Evolutionary conservation across 805 yeast genomes (phyloP), one percentile per base, ranked within the genome.

Genomic region (Candida sanyiensis): DNA sequence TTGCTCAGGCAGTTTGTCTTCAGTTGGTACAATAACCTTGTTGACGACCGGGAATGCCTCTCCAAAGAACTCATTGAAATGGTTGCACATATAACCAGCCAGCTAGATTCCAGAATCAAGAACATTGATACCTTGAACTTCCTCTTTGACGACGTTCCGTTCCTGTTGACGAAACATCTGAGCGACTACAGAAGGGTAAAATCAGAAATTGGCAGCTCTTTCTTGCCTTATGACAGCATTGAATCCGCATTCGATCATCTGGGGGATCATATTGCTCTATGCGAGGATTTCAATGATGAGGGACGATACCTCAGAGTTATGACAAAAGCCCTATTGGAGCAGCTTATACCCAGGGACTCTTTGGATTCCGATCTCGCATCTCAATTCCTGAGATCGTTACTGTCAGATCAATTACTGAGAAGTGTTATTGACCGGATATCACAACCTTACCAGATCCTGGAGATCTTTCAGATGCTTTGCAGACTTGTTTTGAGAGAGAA

Each of bases 401-500:
- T 73, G 11, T 60, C 65, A 18, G 77, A 72, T 32, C 46, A 73
- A 30, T 58, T 69, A 0, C 38, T 75, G 29, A 54, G 54, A 29
- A 72, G 64, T 40, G 46, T 66, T 1, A 51, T 71, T 5, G 69
- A 66, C 6, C 71, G 70, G 46, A 42, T 74, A 12, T 58, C 69
- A 8, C 75, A 74, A 39, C 74, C 74, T n/a, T 75, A 71, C 57
- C 66, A 70, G 53, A 46, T 75, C 2, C 70, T 76, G 63, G 73
- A 67, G 22, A 53, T 74, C 4, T 44, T 48, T 12, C 43, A 51
- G 2, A 13, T 44, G 21, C 34, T 46, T 3, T 55, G 57, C 26
- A 37, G 42, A n/a, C 9, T 40, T 8, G 3, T 46, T 6, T 7
- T 44, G 13, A 20, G 17, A 17, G 36, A 39, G 8, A 27, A 28